Evolutionary conservation across 1,284 basidiomycete species (phyloP), one percentile per base, ranked within the genome.

Genomic region (Ustilago sp.): DNA sequence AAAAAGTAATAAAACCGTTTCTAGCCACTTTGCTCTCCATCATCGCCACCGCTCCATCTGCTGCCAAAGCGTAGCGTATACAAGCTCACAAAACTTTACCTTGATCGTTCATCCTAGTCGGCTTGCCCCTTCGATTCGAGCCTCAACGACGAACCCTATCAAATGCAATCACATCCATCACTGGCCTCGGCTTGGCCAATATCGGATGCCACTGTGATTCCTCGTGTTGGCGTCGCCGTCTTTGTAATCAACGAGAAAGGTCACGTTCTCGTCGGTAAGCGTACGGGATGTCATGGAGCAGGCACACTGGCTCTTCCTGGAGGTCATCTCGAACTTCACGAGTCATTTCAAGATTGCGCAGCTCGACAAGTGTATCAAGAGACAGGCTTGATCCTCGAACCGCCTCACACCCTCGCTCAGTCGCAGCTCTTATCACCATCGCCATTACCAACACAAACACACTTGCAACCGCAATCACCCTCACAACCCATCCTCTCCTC

Each of bases 261-360:
- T 15, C 53, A 76, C 23, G 74, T 85, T 28, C 71, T 86, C 32
- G 55, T 80, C 17, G 85, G 85, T 12, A 70, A 81, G 34, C 79
- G 85, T 1, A 83, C 77, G 32, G 84, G 85, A 15, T 72, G 73
- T 53, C 81, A 83, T 50, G 85, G 85, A 0, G 67, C 81, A 35
- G 84, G 84, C 72, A 72, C 66, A 55, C 45, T 76, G 13, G 80
- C 81, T 17, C 80, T 86, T 9, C 83, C 84, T 1, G 85, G 85
- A 17, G 85, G 85, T 0, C 85, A 86, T 53, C 82, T 86, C 62
- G 85, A 86, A 38, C 63, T 81, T 8, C 79, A 82, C 59, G 85
- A 86, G 59, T 63, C 74, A 1, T 85, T 81, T 32, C 69, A 78
- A 47, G 78, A 77, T 0, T 86, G 85, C 55, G 85, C 81, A 2